These are phyloP conservation scores for Saccharomyces uvarum DNA, from an alignment of 1,139 yeast genomes.

Conservation along the genomic window DNA sequence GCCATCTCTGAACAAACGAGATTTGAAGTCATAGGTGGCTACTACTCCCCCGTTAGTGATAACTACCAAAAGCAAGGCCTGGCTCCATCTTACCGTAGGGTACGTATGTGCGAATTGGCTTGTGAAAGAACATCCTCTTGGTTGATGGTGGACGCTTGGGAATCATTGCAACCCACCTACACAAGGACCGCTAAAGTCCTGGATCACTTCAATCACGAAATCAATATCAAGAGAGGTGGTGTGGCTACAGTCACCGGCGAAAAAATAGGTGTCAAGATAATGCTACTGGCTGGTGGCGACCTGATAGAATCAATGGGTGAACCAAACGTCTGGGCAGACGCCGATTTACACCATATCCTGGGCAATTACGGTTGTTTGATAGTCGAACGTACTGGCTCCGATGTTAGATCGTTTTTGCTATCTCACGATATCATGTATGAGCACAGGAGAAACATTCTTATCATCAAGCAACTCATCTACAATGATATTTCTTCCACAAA, in stretches of 20 bases:
- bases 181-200: slow-evolving; percentile 91
- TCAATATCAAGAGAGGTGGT: slow-evolving; percentile 84
- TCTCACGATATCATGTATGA: slow-evolving; percentile 96
- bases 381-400: slow-evolving; percentile 94
- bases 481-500: slow-evolving; percentile 94
- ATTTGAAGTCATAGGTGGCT: slow-evolving; percentile 94
- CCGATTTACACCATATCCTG: slow-evolving; percentile 85
- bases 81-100: slow-evolving; percentile 83
- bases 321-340: slow-evolving; percentile 98
- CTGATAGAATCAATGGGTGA: slow-evolving; percentile 98
- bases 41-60: slow-evolving; percentile 93
- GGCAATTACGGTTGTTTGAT: slow-evolving; percentile 95
- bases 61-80: slow-evolving; percentile 90
- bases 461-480: slow-evolving; percentile 89
- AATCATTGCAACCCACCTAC: slow-evolving; percentile 81
- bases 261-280: slow-evolving; percentile 80
- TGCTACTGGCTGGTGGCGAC: slow-evolving; percentile 97
- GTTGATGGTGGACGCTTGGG: slow-evolving; percentile 99
- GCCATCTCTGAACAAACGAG: slow-evolving; percentile 87
- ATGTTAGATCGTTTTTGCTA: slow-evolving; percentile 81
- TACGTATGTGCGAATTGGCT: slow-evolving; percentile 95
- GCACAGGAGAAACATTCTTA: slow-evolving; percentile 86
- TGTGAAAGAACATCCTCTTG: slow-evolving; percentile 95
- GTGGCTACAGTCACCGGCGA: slow-evolving; percentile 58
- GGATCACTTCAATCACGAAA: slow-evolving; percentile 94